Evolutionary conservation across 495 filamentous ascomycete genomes (phyloP), one percentile per base, ranked within the genome.

Genomic region (Trichoderma parareesei): DNA sequence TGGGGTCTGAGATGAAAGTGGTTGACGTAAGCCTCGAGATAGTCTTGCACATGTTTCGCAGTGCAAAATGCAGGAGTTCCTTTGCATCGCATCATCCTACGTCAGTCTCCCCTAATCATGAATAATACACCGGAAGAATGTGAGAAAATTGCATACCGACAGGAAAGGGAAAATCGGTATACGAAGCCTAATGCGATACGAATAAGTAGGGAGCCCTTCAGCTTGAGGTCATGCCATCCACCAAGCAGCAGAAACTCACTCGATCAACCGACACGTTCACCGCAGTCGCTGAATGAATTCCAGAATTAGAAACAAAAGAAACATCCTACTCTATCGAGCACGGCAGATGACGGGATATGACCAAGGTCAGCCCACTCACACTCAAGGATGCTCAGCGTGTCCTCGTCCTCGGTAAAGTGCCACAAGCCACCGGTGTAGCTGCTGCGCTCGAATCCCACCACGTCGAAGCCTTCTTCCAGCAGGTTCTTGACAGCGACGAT

Each of bases 161-260:
- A 62, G 73, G 72, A 42, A 73, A 71, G 5, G 73, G 73, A 60
- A 70, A 75, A 59, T 73, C 73, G 16, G 70, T 67, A 63, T 68
- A 62, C 14, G 43, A 40, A 1, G 43, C 59, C 65, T 66, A 27
- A 41, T 16, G n/a, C 27, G 62, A 35, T 46, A 27, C 27, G 27
- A 27, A 2, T 27, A 27, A 27, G 27, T 27, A 27, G 27, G 2
- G 27, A 0, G 27, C 2, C 27, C 27, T 27, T 63, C 41, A 63
- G 42, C 14, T 48, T 48, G 4, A 48, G 14, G 3, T 1, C 44
- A 48, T 41, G 27, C 9, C 14, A 59, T 11, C 3, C 35, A 6
- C 20, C 27, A 16, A 64, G 9, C 4, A 18, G 16, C 18, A 11
- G 11, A 9, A n/a, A 59, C 63, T 59, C 14, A 64, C 63, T 14